phyloP scores from a whole-genome alignment of 108 stramenopile species.

The Schizochytrium sp. region DNA sequence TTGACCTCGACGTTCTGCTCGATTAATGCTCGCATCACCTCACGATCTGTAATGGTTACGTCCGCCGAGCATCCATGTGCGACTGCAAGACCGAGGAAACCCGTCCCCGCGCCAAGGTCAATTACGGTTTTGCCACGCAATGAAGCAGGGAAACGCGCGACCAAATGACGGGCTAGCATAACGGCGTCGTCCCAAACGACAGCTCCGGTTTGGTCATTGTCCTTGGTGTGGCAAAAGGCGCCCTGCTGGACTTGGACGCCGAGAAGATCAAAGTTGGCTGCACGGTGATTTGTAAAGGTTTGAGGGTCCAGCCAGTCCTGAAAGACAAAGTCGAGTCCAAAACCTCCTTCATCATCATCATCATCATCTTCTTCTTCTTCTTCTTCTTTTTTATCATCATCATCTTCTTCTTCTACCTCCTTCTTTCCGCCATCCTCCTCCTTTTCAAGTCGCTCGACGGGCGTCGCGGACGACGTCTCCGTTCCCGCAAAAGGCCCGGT shows the following conservation, averaged over 20 bases:
- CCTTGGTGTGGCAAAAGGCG: background rate
- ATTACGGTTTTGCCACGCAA: background rate
- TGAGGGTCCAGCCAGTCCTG: slow-evolving; percentile 9
- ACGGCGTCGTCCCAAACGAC: slow-evolving; percentile 15
- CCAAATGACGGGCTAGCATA: background rate
- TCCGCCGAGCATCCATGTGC: background rate
- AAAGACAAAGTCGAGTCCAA: background rate
- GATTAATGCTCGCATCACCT: background rate
- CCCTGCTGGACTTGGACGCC: background rate
- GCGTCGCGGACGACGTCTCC: background rate
- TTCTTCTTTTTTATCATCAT: background rate
- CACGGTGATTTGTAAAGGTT: background rate
- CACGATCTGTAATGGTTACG: background rate
- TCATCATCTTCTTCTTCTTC: background rate
- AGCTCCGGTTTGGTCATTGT: background rate
- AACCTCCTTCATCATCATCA: background rate
- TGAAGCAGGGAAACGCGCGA: no score
- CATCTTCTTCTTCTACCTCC: no score
- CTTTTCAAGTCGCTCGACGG: no score
- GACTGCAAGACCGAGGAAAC: background rate
- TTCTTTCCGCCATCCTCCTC: no score
- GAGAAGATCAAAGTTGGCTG: background rate
- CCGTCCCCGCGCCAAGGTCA: slow-evolving; percentile 3
- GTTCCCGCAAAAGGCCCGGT: background rate
- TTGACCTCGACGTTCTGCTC: background rate